phyloP scores from a whole-genome alignment of 2,329 filamentous ascomycete genomes.

The Ceratocystis smalleyi region DNA sequence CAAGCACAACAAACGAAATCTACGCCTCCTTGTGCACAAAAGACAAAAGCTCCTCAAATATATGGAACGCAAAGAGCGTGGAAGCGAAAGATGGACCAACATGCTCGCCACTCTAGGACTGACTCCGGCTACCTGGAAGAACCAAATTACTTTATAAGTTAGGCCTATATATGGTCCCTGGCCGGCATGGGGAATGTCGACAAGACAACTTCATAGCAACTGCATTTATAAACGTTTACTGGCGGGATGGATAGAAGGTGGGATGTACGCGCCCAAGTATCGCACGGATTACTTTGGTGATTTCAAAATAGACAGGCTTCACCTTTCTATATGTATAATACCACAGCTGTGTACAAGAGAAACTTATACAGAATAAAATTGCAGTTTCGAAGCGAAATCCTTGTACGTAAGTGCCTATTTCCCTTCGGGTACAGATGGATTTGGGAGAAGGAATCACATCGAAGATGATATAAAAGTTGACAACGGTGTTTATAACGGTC shows the following conservation, averaged over 20 bases:
- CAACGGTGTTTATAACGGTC: background rate
- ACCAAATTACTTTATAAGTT: conserved; percentile 60
- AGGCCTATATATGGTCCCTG: background rate
- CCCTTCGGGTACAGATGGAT: no score
- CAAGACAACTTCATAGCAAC: conserved; percentile 9
- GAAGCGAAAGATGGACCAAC: conserved; percentile 78
- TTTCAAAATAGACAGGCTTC: conserved; percentile 13
- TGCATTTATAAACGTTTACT: conserved; percentile 16
- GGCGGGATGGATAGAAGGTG: background rate
- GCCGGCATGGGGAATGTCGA: background rate
- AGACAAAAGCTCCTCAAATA: conserved; percentile 81
- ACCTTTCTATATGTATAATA: conserved; percentile 15
- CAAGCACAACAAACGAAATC: conserved; percentile 84
- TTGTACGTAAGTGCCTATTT: background rate
- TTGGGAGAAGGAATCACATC: background rate
- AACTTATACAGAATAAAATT: background rate
- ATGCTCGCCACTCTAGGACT: conserved; percentile 72
- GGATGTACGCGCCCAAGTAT: background rate
- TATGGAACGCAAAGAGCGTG: conserved; percentile 75
- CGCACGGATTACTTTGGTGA: background rate
- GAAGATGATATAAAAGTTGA: background rate
- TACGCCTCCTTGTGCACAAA: conserved; percentile 71
- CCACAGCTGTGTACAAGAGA: conserved; percentile 11
- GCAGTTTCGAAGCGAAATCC: background rate
- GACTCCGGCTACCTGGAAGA: conserved; percentile 77